Percentiles rank a stretch among this genome's conserved stretches.
Conservation (phyloP, 768 basidiomycete species). For the Mycena vulgaris region DNA sequence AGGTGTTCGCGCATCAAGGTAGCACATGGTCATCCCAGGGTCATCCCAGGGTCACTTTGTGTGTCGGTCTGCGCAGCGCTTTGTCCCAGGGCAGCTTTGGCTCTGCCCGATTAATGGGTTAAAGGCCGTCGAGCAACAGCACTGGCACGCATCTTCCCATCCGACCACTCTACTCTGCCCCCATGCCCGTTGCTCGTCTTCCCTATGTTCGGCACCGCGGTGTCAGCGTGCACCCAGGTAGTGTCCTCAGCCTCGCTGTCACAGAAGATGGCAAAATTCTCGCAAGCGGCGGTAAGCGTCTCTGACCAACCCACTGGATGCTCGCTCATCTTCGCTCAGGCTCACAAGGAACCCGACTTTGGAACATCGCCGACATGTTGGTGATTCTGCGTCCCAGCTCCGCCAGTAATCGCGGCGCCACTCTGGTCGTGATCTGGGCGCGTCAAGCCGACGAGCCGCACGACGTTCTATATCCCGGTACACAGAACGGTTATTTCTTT, state of each 20-base stretch:
- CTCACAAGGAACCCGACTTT: constrained; percentile 22
- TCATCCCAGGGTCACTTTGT: not conserved
- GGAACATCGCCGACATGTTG: not conserved
- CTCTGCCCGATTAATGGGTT: not conserved
- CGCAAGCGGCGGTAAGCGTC: constrained; percentile 23
- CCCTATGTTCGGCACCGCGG: constrained; percentile 22
- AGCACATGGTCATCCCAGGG: too few relatives aligned
- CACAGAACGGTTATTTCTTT: constrained; percentile 18
- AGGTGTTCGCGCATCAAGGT: too few relatives aligned
- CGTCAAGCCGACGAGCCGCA: constrained; percentile 9
- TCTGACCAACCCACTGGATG: not conserved
- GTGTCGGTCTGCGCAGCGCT: not conserved
- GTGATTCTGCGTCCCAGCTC: not conserved
- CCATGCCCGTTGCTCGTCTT: constrained; percentile 17
- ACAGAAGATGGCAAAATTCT: constrained; percentile 22
- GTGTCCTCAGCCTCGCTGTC: constrained; percentile 16
- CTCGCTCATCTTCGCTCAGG: constrained; percentile 8
- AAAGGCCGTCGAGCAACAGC: not conserved
- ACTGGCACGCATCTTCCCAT: not conserved
- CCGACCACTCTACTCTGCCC: not conserved
- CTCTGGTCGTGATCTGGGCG: constrained; percentile 12
- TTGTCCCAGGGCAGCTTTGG: constrained; percentile 1
- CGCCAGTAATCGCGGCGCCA: constrained; percentile 16
- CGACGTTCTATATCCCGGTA: constrained; percentile 23
- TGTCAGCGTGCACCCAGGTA: not conserved